phyloP scores from a whole-genome alignment of 495 filamentous ascomycete genomes.

The Astrocystis sublimbata region DNA sequence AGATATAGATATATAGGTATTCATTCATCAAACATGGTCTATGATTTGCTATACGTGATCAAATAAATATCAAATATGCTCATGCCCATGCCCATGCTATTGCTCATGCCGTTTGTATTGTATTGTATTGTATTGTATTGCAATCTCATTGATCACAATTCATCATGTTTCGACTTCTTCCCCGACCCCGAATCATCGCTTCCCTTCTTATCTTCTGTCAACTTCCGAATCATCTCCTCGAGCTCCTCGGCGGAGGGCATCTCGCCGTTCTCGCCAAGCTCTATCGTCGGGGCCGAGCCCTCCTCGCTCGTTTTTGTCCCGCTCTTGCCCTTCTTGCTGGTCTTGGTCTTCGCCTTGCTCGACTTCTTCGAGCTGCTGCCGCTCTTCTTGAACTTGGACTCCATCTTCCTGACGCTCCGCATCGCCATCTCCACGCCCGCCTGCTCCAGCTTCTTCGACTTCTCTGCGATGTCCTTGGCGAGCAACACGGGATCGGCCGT shows the following conservation, averaged over 20 bases:
- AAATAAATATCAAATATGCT: too few relatives aligned
- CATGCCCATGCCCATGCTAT: too few relatives aligned
- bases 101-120: too few relatives aligned
- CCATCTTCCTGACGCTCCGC: slow-evolving; percentile 66
- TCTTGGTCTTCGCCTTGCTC: slow-evolving; percentile 52
- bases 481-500: slow-evolving; percentile 72
- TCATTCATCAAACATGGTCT: slow-evolving; percentile 27
- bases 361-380: slow-evolving; percentile 47
- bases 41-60: slow-evolving; percentile 4
- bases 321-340: slow-evolving; percentile 43
- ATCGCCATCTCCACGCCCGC: slow-evolving; percentile 68
- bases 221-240: slow-evolving; percentile 50
- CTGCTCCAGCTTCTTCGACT: slow-evolving; percentile 62
- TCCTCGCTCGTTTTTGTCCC: slow-evolving; percentile 44
- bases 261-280: slow-evolving; percentile 43
- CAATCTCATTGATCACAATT: too few relatives aligned
- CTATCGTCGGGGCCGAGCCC: slow-evolving; percentile 37
- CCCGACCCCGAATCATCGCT: too few relatives aligned
- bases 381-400: slow-evolving; percentile 52
- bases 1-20: slow-evolving; percentile 18
- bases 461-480: slow-evolving; percentile 62
- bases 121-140: too few relatives aligned
- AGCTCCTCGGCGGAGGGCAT: slow-evolving; percentile 46
- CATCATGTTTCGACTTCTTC: slow-evolving; percentile 46
- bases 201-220: slow-evolving; percentile 42